Conservation (phyloP, 2,329 filamentous ascomycete species). For the Diplodia scrobiculata region DNA sequence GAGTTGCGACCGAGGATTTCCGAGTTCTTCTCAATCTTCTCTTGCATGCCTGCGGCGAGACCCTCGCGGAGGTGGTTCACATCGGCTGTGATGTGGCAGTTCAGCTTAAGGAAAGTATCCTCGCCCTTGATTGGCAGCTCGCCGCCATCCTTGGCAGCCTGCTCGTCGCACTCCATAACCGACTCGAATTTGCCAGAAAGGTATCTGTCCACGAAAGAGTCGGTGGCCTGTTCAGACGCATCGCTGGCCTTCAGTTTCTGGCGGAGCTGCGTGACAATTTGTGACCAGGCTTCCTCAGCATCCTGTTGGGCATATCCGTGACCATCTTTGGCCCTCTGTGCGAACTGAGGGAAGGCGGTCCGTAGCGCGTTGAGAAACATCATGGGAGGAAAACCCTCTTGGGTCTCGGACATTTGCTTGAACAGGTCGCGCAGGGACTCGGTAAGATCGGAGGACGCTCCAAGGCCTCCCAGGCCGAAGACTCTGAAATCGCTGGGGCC, state of each 20-base stretch:
- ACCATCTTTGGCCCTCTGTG: conserved; percentile 79
- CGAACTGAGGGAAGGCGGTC: conserved; percentile 84
- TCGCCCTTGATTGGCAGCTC: conserved; percentile 68
- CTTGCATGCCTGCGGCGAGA: conserved; percentile 75
- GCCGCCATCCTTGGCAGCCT: conserved; percentile 70
- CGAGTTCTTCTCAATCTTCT: conserved; percentile 90
- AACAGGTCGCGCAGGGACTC: conserved; percentile 79
- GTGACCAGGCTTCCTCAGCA: conserved; percentile 97
- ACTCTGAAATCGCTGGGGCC: conserved; percentile 46
- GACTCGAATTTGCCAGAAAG: conserved; percentile 81
- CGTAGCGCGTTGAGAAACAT: conserved; percentile 81
- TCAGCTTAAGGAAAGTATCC: conserved; percentile 85
- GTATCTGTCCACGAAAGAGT: conserved; percentile 87
- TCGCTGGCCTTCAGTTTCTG: conserved; percentile 70
- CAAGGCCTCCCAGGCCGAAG: conserved; percentile 61
- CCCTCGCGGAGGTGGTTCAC: conserved; percentile 93
- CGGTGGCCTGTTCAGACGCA: conserved; percentile 34
- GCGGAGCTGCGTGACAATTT: conserved; percentile 82
- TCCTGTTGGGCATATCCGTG: conserved; percentile 95
- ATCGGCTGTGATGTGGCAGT: conserved; percentile 87
- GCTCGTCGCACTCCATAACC: conserved; percentile 79
- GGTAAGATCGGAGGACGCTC: conserved; percentile 69
- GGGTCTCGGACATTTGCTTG: conserved; percentile 84
- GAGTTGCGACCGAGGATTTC: conserved; percentile 75
- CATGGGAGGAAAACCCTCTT: conserved; percentile 80